Base-by-base conservation (phyloP, 2,329 filamentous ascomycete species). In the Tolypocladium amazonense region DNA sequence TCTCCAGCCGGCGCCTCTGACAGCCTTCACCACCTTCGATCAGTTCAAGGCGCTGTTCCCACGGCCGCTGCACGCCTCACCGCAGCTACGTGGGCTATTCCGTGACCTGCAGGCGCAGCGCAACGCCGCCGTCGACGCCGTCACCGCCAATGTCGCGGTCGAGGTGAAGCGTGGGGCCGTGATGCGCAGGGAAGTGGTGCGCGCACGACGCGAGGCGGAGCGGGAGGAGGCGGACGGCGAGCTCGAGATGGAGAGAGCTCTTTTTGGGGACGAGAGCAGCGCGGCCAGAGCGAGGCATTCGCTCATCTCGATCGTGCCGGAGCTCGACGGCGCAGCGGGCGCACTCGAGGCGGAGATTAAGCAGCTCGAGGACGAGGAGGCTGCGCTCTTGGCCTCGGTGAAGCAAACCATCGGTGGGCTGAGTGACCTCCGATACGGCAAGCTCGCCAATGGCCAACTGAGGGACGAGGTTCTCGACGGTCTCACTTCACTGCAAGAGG, bases 341-440 rank as follows among this genome's bases (percentile, higher is more conserved):
- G 83, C 84, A 61, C 75, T 96, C 35, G 84, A 92, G 67, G 79
- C 78, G 25, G 88, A 94, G 68, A 84, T 93, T 59, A 76, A 79
- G 60, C 77, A 76, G 45, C 77, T 92, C 5, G 83, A 90, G 65
- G 76, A 81, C 39, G 87, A 93, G 65, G 84, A 88, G 58, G 77
- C 79, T 0, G 70, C 71, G 1, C 75, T 91, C 3, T 72, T 88
- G 7, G 77, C 81, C 4, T 81, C 84, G 14, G 81, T 94, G 57
- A 80, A 81, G 64, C 80, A 84, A 59, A 87, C 81, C 0, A 81
- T 94, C 20, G 88, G 88, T 38, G 84, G 83, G 56, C 76, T 96
- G 70, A 95, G 90, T 72, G 90, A 95, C 72, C 78, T 96, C 59
- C 85, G 89, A 54, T 93, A 94, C 68, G 91, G 92, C 43, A 86